phyloP scores from a whole-genome alignment of 2,329 filamentous ascomycete genomes.

The Cryphonectria naterciae region DNA sequence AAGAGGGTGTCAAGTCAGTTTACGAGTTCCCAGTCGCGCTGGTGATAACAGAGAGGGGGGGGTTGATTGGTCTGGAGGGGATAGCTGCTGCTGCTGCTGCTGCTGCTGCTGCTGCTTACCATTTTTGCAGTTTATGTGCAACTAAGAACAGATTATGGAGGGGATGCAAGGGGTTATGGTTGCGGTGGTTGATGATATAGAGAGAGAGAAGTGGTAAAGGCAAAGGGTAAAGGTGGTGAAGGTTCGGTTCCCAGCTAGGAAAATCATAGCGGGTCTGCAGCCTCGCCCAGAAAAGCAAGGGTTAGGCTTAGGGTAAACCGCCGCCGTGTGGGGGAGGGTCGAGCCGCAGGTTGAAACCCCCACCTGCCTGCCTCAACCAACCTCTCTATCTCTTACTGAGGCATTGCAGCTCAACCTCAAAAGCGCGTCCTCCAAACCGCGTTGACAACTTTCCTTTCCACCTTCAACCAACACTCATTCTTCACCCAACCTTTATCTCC shows the following conservation, averaged over 20 bases:
- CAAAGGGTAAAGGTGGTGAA: background rate
- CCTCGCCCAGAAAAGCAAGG: background rate
- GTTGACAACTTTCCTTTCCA: background rate
- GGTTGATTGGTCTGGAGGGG: too few relatives aligned
- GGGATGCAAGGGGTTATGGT: background rate
- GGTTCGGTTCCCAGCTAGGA: background rate
- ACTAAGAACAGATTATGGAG: background rate
- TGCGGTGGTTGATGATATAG: background rate
- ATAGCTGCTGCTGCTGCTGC: too few relatives aligned
- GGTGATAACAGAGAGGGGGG: too few relatives aligned
- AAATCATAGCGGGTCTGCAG: conserved; percentile 3
- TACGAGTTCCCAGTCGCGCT: background rate
- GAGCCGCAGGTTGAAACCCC: too few relatives aligned
- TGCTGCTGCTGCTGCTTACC: too few relatives aligned
- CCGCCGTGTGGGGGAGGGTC: too few relatives aligned
- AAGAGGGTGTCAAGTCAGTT: background rate
- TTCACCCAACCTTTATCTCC: background rate
- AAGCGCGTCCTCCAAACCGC: background rate
- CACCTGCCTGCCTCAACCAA: background rate
- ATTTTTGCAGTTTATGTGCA: background rate
- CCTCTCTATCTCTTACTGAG: background rate
- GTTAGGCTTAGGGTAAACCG: background rate
- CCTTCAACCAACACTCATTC: background rate
- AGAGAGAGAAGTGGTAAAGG: background rate
- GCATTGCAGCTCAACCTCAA: conserved; percentile 10